A percentile compares a stretch with the other conserved stretches of the same genome.
These are phyloP conservation scores for Euphrasia confusa DNA, from an alignment of 257 asterid genomes.

Conservation along the genomic window DNA sequence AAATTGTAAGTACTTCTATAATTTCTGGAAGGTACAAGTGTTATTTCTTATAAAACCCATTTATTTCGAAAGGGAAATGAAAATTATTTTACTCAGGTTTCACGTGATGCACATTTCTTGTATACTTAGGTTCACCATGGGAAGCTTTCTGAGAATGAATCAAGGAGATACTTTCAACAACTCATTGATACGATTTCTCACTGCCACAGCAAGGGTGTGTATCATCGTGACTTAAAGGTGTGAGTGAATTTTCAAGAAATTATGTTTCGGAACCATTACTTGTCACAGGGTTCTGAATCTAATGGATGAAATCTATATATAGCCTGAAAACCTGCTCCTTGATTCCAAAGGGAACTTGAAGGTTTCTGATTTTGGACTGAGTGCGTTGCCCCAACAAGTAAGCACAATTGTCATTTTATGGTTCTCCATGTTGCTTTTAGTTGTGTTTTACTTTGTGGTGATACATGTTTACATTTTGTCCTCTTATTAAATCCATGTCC, in stretches of 20 bases:
- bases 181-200: conserved; percentile 86
- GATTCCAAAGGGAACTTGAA: conserved; percentile 81
- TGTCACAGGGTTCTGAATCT: conserved; percentile 25
- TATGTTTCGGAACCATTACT: conserved; percentile 15
- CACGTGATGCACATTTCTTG: not conserved
- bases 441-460: conserved; percentile 13
- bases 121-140: conserved; percentile 64
- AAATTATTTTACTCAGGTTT: not conserved
- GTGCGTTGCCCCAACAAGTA: conserved; percentile 88
- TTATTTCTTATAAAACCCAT: conserved; percentile 12
- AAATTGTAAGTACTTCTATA: conserved; percentile 52
- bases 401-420: conserved; percentile 23
- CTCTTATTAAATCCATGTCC: conserved; percentile 26
- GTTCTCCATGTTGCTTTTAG: conserved; percentile 2
- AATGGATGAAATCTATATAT: conserved; percentile 24
- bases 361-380: conserved; percentile 93
- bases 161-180: conserved; percentile 86
- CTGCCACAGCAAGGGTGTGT: conserved; percentile 92
- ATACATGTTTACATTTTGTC: conserved; percentile 7
- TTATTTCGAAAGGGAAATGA: conserved; percentile 4
- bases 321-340: conserved; percentile 98
- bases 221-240: conserved; percentile 94
- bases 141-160: conserved; percentile 69
- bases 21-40: conserved; percentile 7
- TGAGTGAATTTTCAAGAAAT: conserved; percentile 20